phyloP scores from a whole-genome alignment of 1,284 basidiomycete species.

The Mycena citricolor region DNA sequence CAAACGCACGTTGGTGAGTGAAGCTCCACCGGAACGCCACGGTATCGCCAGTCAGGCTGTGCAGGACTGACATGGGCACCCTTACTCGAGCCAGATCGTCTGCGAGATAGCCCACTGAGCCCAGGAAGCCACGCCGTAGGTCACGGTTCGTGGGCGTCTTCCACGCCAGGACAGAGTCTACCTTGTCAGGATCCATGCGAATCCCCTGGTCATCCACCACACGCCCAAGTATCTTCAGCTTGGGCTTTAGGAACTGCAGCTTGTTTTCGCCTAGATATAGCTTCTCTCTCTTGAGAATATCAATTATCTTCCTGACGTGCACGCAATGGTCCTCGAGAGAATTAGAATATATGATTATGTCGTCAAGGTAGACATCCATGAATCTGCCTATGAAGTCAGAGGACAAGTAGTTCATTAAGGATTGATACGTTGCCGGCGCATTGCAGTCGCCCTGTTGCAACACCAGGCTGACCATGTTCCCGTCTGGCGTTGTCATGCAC shows the following conservation, averaged over 20 bases:
- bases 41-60: conserved; percentile 14
- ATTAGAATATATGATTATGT: conserved; percentile 32
- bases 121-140: conserved; percentile 25
- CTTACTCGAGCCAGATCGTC: conserved; percentile 24
- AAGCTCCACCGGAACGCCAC: conserved; percentile 25
- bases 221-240: conserved; percentile 28
- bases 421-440: conserved; percentile 26
- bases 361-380: conserved; percentile 33
- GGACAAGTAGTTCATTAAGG: conserved; percentile 33
- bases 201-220: conserved; percentile 29
- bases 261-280: conserved; percentile 30
- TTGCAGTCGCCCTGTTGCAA: conserved; percentile 35
- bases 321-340: conserved; percentile 30
- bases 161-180: conserved; percentile 27
- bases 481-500: conserved; percentile 27
- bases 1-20: conserved; percentile 30
- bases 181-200: conserved; percentile 30
- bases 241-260: conserved; percentile 25
- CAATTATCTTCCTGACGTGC: conserved; percentile 24
- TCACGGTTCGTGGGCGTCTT: conserved; percentile 22
- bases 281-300: conserved; percentile 26
- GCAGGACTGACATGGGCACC: conserved; percentile 26
- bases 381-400: conserved; percentile 28
- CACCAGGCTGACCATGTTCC: conserved; percentile 31
- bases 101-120: conserved; percentile 26